phyloP scores from a whole-genome alignment of 805 yeast species.

The Priceomyces castillae region DNA sequence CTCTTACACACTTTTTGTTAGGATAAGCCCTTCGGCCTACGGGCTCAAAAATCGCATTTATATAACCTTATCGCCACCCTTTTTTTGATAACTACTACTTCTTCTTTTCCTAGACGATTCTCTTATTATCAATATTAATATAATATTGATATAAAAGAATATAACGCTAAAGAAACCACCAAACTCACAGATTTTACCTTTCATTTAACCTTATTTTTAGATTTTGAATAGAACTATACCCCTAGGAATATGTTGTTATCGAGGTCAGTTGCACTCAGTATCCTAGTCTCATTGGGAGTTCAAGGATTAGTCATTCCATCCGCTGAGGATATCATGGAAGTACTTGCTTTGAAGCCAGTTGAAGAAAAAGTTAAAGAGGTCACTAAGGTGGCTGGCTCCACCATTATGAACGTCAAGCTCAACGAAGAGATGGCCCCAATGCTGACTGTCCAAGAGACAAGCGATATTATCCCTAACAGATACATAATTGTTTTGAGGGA shows the following conservation, averaged over 20 bases:
- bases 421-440: conserved; percentile 43
- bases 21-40: conserved; percentile 4
- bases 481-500: conserved; percentile 86
- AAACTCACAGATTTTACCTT: neutral
- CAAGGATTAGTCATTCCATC: conserved; percentile 61
- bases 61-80: conserved; percentile 10
- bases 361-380: neutral
- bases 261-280: conserved; percentile 41
- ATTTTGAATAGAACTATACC: neutral
- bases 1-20: conserved; percentile 1
- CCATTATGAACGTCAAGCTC: neutral
- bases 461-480: conserved; percentile 61
- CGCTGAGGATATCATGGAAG: conserved; percentile 39
- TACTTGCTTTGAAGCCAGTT: conserved; percentile 20
- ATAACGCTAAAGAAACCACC: neutral
- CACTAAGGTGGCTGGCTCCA: conserved; percentile 6
- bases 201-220: neutral
- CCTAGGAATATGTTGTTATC: conserved; percentile 34
- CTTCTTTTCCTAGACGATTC: neutral
- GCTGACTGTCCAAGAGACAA: conserved; percentile 42
- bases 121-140: neutral
- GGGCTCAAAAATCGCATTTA: conserved; percentile 4
- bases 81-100: neutral
- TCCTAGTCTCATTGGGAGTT: conserved; percentile 40
- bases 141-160: conserved; percentile 1